Evolutionary conservation across 176 grass and related monocot species (phyloP), one percentile per base, ranked within the genome.

Genomic region (Triticum dicoccoides): DNA sequence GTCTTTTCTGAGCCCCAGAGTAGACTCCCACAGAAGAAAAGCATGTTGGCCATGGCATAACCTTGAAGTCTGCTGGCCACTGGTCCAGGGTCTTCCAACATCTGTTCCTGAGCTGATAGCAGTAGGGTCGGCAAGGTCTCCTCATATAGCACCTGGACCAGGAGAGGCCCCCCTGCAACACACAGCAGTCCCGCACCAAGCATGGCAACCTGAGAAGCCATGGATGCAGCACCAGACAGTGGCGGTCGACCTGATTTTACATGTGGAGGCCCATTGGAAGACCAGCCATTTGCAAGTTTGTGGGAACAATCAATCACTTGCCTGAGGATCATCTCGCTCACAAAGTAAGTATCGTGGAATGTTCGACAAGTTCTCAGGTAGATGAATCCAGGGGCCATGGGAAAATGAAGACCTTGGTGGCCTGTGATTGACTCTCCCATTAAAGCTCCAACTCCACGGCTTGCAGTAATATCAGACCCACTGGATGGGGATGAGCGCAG

Each of bases 131-230:
- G 97, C 84, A 92, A 81, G 11, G 97, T 93, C 34, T 96, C 97
- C 89, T 99, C 97, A 61, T 92, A 99, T 67, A 99, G 58, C 77
- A 96, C 87, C 82, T 99, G 97, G 45, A 99, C 90, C 51, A 94
- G 67, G 64, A 91, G 84, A 42, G 85, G 64, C 17, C 94, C 94
- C 59, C 97, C 97, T 34, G 94, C 97, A 82, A 94, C 70, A 84
- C 91, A 99, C n/a, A 99, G 73, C 65, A 99, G 89, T 76, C 82
- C 93, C 69, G 85, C 94, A 32, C 92, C 97, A 76, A 99, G 87
- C 73, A 91, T 91, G 0, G 97, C 97, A 20, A 94, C 94, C 66
- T 99, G 94, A 65, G 92, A 83, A 5, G 82, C 90, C 74, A 91
- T 86, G 42, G 80, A 92, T 75, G 85, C 85, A 35, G 97, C 94